Percentiles rank a stretch among this genome's conserved stretches.
Evolutionary conservation across 192 early-diverging fungal species (phyloP).

Genomic region (Linnemannia schmuckeri): DNA sequence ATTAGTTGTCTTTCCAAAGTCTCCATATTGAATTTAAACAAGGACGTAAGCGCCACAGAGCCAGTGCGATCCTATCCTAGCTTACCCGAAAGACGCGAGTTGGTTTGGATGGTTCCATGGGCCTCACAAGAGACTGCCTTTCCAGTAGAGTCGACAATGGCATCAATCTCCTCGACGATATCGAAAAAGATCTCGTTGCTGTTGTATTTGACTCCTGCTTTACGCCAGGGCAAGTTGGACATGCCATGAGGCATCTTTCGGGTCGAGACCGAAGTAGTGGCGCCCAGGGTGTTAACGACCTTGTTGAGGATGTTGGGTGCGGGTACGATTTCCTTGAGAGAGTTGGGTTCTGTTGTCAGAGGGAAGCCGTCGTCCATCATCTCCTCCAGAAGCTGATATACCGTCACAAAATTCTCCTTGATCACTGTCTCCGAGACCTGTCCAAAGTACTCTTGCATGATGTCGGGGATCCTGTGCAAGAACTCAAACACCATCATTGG

Average conservation of each 20-base stretch:
- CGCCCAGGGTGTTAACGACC: slow-evolving; percentile 88
- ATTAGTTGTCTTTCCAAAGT: not conserved
- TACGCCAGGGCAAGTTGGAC: slow-evolving; percentile 90
- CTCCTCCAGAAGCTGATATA: slow-evolving; percentile 94
- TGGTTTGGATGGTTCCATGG: slow-evolving; percentile 83
- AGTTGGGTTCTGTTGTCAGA: slow-evolving; percentile 88
- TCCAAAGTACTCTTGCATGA: slow-evolving; percentile 88
- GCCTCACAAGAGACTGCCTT: slow-evolving; percentile 81
- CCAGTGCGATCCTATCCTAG: not conserved
- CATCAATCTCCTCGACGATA: slow-evolving; percentile 90
- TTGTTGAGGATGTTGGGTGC: slow-evolving; percentile 88
- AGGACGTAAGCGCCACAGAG: too few species aligned
- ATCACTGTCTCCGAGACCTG: slow-evolving; percentile 84
- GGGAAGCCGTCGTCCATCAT: slow-evolving; percentile 94
- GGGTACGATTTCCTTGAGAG: slow-evolving; percentile 88
- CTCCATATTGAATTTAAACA: too few species aligned
- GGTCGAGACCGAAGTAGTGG: slow-evolving; percentile 51
- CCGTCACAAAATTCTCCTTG: slow-evolving; percentile 93
- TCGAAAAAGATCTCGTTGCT: slow-evolving; percentile 97
- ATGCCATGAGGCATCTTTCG: slow-evolving; percentile 73
- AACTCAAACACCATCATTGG: slow-evolving; percentile 90
- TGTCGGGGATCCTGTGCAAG: slow-evolving; percentile 82
- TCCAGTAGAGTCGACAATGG: slow-evolving; percentile 82
- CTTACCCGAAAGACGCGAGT: slow-evolving; percentile 81
- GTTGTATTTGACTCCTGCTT: slow-evolving; percentile 86